Evolutionary conservation across 2,329 filamentous ascomycete species (phyloP).

Genomic region (Apiospora marii): DNA sequence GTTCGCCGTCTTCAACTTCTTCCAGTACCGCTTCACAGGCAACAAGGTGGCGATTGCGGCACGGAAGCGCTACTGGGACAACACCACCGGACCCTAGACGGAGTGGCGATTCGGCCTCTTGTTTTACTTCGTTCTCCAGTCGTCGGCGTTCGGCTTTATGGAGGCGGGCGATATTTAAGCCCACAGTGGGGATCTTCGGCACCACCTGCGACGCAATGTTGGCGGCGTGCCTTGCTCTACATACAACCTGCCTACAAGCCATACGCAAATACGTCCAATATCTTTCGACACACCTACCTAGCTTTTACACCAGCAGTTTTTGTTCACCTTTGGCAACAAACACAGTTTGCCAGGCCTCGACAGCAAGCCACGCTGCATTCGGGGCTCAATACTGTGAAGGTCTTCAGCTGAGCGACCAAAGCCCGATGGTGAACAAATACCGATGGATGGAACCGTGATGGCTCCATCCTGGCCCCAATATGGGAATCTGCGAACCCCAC

Average conservation of each 20-base stretch:
- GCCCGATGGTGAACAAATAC: neutral
- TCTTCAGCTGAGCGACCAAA: neutral
- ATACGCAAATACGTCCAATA: neutral
- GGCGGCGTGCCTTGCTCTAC: neutral
- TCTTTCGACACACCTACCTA: neutral
- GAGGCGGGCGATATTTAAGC: constrained; percentile 18
- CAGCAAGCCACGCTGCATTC: neutral
- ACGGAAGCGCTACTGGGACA: constrained; percentile 62
- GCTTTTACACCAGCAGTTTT: neutral
- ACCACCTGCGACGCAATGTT: constrained; percentile 9
- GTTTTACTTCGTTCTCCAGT: constrained; percentile 9
- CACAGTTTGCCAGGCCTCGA: neutral
- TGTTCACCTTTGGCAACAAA: neutral
- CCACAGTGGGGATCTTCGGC: constrained; percentile 2
- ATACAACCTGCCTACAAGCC: neutral
- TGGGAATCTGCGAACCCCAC: constrained; percentile 9
- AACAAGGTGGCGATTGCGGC: constrained; percentile 56
- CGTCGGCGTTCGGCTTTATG: constrained; percentile 6
- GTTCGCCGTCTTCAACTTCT: constrained; percentile 89
- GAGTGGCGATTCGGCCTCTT: constrained; percentile 8
- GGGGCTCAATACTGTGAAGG: neutral
- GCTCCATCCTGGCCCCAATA: neutral
- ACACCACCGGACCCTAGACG: constrained; percentile 36
- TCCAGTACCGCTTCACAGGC: constrained; percentile 70
- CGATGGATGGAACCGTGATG: constrained; percentile 5